Base-by-base conservation (phyloP, 495 filamentous ascomycete species). In the Daldinia loculata region DNA sequence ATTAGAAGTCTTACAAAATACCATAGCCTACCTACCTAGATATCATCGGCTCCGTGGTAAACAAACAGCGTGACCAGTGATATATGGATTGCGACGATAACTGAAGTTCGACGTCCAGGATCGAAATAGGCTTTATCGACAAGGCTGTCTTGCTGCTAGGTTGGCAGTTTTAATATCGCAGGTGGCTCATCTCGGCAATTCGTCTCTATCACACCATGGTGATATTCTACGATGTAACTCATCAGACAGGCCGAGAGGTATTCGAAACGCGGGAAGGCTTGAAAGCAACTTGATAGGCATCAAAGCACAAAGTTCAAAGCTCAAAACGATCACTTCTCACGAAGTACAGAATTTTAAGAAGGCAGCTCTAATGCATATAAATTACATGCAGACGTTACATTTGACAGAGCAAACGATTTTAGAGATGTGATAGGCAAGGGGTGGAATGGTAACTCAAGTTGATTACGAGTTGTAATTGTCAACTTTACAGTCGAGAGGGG, bases 211-310 rank as follows among this genome's bases (percentile, higher is more conserved):
- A 53, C 50, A 29, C 14, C 14, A 30, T 15, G 14, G 24, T 53
- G 27, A 53, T 53, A 53, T 15, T 29, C 50, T 53, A 53, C 50
- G 50, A 53, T 53, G 50, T 53, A 53, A 53, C 50, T 53, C 11
- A 53, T 53, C 5, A 53, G 50, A 24, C 26, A 26, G 50, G 17
- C 12, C 26, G 50, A 53, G 50, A 30, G 50, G 14, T 29, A 53
- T 53, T 22, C 43, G 50, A 53, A 53, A 53, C 50, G 11, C 15
- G 50, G 50, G 26, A 30, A 29, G 26, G 50, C 50, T 53, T 30
- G 14, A 30, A 30, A 30, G 26, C 50, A 30, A 30, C 14, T 29
- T 29, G 27, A 29, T 29, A n/a, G n/a, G n/a, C n/a, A n/a, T 53
- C 50, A 30, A 53, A 26, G 48, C 19, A 6, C 41, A 45, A 45